Conservation (phyloP, 805 yeast genomes). For the Blastobotrys attinorum region DNA sequence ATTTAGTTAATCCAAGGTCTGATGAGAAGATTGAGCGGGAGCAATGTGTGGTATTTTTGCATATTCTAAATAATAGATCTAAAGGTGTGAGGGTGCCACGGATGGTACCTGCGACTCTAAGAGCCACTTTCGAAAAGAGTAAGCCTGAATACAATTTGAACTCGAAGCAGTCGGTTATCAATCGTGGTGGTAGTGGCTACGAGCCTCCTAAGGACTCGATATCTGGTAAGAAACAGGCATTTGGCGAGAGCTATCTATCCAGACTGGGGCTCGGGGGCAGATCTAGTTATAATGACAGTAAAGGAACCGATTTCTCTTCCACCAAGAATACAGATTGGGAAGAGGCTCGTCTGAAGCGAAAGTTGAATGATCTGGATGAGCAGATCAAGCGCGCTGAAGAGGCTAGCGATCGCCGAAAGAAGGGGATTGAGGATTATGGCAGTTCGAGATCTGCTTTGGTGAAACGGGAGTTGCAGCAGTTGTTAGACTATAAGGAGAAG, state of each 20-base stretch:
- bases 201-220: slow-evolving; percentile 16
- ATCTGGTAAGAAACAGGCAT: slow-evolving; percentile 21
- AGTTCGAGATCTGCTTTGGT: slow-evolving; percentile 32
- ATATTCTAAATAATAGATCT: slow-evolving; percentile 83
- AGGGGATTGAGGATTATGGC: slow-evolving; percentile 26
- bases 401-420: slow-evolving; percentile 35
- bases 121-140: slow-evolving; percentile 87
- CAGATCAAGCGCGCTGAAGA: slow-evolving; percentile 50
- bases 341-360: slow-evolving; percentile 72
- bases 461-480: slow-evolving; percentile 67
- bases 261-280: slow-evolving; percentile 44
- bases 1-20: slow-evolving; percentile 83
- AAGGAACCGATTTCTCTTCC: slow-evolving; percentile 65
- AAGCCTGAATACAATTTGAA: slow-evolving; percentile 51
- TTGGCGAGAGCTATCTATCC: slow-evolving; percentile 42
- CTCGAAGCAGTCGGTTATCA: slow-evolving; percentile 44
- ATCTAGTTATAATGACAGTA: slow-evolving; percentile 27
- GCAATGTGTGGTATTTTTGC: slow-evolving; percentile 82
- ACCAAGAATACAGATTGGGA: slow-evolving; percentile 76
- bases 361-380: slow-evolving; percentile 66
- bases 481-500: slow-evolving; percentile 67
- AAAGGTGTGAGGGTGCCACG: slow-evolving; percentile 80
- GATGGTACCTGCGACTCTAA: slow-evolving; percentile 85
- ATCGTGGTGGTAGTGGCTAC: slow-evolving; percentile 5
- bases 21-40: slow-evolving; percentile 87